Percentiles rank a stretch among this genome's conserved stretches.
phyloP scores from a whole-genome alignment of 176 grass and related monocot species.

The Aegilops bicornis region DNA sequence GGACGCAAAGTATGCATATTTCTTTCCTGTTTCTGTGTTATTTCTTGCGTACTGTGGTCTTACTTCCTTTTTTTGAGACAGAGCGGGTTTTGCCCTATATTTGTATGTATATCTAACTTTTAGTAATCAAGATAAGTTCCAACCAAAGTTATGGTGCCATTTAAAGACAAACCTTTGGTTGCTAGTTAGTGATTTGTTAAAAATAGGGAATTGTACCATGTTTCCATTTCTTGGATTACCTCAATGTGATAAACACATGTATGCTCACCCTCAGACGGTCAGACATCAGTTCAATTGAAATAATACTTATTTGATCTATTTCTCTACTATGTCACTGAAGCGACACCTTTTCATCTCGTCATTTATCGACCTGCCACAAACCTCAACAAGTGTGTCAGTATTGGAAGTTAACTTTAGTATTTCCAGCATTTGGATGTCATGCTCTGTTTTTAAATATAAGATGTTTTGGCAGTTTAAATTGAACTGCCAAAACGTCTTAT shows the following conservation, averaged over 20 bases:
- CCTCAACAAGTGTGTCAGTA: not conserved
- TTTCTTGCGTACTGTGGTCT: not conserved
- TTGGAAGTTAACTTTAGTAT: not conserved
- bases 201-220: not conserved
- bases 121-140: slow-evolving; percentile 2
- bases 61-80: not conserved
- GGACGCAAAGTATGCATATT: slow-evolving; percentile 37
- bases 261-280: not conserved
- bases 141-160: not conserved
- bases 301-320: not conserved
- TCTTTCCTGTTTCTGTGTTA: slow-evolving; percentile 5
- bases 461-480: no score
- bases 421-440: not conserved
- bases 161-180: not conserved
- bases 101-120: not conserved
- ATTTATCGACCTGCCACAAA: not conserved
- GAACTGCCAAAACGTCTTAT: no score
- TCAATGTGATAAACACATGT: not conserved
- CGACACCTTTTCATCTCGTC: not conserved
- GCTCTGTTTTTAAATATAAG: not conserved
- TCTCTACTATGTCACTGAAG: not conserved
- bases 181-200: slow-evolving; percentile 1
- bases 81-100: not conserved
- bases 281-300: not conserved
- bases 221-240: not conserved